Evolutionary conservation across 2,329 filamentous ascomycete species (phyloP).

Genomic region (Dactylonectria estremocensis): DNA sequence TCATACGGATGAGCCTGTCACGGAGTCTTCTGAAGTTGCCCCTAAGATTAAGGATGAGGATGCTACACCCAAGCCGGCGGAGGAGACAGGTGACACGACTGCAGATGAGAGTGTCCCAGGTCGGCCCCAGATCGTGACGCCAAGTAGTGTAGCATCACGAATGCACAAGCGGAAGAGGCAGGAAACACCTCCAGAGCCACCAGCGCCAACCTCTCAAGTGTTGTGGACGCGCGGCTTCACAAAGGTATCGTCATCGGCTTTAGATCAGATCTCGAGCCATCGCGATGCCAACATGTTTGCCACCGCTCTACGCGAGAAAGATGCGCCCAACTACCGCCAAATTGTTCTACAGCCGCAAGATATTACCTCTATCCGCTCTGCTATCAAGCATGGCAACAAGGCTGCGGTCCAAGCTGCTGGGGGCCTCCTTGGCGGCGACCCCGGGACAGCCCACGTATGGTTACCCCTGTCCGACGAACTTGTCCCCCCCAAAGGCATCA

Average conservation of each 20-base stretch:
- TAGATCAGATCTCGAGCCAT: constrained; percentile 84
- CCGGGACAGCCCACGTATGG: constrained; percentile 70
- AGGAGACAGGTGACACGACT: constrained; percentile 70
- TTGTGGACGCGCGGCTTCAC: constrained; percentile 83
- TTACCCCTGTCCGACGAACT: constrained; percentile 82
- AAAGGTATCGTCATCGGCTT: constrained; percentile 79
- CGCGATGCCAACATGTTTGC: constrained; percentile 86
- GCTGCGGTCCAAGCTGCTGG: constrained; percentile 73
- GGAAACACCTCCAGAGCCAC: constrained; percentile 62
- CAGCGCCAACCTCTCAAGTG: constrained; percentile 76
- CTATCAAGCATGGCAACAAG: constrained; percentile 81
- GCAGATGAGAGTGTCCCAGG: constrained; percentile 67
- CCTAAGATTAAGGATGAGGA: constrained; percentile 73
- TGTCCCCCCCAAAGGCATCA: constrained; percentile 88
- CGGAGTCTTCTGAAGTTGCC: constrained; percentile 57
- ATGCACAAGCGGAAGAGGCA: constrained; percentile 72
- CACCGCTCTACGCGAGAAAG: constrained; percentile 79
- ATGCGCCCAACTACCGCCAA: constrained; percentile 82
- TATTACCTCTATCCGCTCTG: constrained; percentile 82
- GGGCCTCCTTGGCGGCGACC: constrained; percentile 73
- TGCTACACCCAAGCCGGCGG: constrained; percentile 67
- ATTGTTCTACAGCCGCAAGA: constrained; percentile 83
- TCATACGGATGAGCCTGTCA: constrained; percentile 63
- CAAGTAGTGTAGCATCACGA: constrained; percentile 56
- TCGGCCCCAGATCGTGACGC: constrained; percentile 56